These are phyloP conservation scores for Leishmania tarentolae DNA, from an alignment of 208 protist genomes.

Conservation along the genomic window DNA sequence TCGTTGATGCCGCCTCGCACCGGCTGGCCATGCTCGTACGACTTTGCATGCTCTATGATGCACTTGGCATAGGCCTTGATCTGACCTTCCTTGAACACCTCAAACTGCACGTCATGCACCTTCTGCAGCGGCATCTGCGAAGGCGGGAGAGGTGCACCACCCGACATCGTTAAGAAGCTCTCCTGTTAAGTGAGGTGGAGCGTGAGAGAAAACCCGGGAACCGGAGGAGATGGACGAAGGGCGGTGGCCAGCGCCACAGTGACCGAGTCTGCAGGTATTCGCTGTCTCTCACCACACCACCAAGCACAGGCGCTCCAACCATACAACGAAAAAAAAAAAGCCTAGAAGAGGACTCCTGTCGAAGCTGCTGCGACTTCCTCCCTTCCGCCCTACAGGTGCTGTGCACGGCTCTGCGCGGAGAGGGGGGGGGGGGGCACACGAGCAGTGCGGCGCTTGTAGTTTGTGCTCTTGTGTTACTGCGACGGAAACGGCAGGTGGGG, in stretches of 20 bases:
- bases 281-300: not conserved
- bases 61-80: slow-evolving; percentile 90
- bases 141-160: slow-evolving; percentile 69
- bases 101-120: slow-evolving; percentile 83
- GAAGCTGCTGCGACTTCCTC: not conserved
- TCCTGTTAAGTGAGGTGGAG: not conserved
- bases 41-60: slow-evolving; percentile 82
- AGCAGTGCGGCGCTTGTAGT: not conserved
- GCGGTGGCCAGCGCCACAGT: not conserved
- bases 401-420: not conserved
- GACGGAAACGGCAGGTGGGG: not conserved
- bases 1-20: slow-evolving; percentile 89
- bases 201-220: not conserved
- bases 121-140: slow-evolving; percentile 83
- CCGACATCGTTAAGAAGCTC: slow-evolving; percentile 56
- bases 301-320: not conserved
- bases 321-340: not conserved
- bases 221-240: not conserved
- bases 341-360: not conserved
- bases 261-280: not conserved
- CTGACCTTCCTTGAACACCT: slow-evolving; percentile 88
- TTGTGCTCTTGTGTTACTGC: not conserved
- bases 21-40: slow-evolving; percentile 78
- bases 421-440: too few relatives aligned
- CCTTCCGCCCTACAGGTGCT: not conserved